Base-by-base conservation (phyloP, 148 eudicot species). In the Beta vulgaris region DNA sequence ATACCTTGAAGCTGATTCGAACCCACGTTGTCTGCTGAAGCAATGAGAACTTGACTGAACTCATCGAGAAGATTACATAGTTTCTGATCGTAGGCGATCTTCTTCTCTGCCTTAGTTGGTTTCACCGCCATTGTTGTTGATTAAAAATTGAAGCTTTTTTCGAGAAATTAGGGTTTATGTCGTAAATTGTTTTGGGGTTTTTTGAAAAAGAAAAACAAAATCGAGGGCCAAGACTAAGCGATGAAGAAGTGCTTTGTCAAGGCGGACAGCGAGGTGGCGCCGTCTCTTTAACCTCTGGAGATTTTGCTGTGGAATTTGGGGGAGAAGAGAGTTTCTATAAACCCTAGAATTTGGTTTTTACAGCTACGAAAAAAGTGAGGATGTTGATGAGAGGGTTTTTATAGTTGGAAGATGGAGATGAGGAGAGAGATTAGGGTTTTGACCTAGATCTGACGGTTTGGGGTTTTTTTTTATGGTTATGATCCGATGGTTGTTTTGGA, bases 1-100 rank as follows among this genome's bases (percentile, higher is more conserved):
- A 90, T 90, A n/a, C 72, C 84, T 78, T 90, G 93, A 0, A 90
- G 63, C 78, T 90, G 93, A 13, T 71, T 86, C 0, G 93, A 90
- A 0, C 91, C 91, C 25, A 90, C 93, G 46, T 90, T 88, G 28
- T 90, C 93, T 0, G 93, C 93, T 0, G 78, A 80, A 0, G 77
- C 93, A 26, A 90, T 74, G 73, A 90, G 46, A 35, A 90, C 76
- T 72, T 90, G 93, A 3, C 76, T 78, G 80, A 83, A 90, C 62
- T 79, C 89, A 6, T 90, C 91, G 3, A 90, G 71, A n/a, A 84
- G 75, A 12, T 82, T 66, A 71, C 93, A 90, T 6, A 90, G 76
- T 53, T 83, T 90, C 42, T 42, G 31, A 65, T 90, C 93, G 71
- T 90, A 90, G 0, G 83, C 82, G 18, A 78, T 37, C 85, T 90